These are phyloP conservation scores for Camellia granthamiana DNA, from an alignment of 148 eudicot species.

Conservation along the genomic window DNA sequence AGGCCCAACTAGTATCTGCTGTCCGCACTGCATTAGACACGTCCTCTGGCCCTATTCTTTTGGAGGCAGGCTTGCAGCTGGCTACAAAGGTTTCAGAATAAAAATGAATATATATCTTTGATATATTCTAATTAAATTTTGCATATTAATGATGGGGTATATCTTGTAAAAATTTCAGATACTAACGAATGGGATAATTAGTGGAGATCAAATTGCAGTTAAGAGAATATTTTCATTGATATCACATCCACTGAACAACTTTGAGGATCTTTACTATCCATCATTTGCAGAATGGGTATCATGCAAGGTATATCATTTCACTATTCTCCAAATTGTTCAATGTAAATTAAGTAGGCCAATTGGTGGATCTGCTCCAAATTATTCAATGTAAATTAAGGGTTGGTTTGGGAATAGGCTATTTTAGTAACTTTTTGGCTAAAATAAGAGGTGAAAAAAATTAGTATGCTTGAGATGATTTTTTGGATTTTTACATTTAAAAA, in stretches of 20 bases:
- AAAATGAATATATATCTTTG: background rate
- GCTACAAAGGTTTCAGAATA: constrained; percentile 75
- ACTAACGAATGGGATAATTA: constrained; percentile 75
- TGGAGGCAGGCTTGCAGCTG: constrained; percentile 93
- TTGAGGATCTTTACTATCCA: constrained; percentile 92
- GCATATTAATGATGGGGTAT: constrained; percentile 13
- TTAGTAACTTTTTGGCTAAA: too few relatives aligned
- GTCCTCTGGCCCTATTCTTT: constrained; percentile 80
- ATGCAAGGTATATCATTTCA: constrained; percentile 62
- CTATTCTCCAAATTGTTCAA: constrained; percentile 6
- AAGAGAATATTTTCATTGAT: constrained; percentile 87
- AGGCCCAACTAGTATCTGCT: constrained; percentile 97
- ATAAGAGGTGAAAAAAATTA: too few relatives aligned
- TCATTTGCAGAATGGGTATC: constrained; percentile 99
- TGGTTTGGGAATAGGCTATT: too few relatives aligned
- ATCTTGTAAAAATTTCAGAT: constrained; percentile 47
- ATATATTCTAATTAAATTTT: background rate
- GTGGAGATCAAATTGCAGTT: constrained; percentile 88
- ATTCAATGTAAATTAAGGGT: too few relatives aligned
- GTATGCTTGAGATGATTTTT: too few relatives aligned
- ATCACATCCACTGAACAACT: constrained; percentile 81
- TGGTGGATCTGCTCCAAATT: background rate
- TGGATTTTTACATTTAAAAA: too few relatives aligned
- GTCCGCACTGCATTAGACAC: constrained; percentile 90
- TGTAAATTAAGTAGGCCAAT: background rate